phyloP scores from a whole-genome alignment of 208 protist species.

The Herpetomonas samuelpessoai region DNA sequence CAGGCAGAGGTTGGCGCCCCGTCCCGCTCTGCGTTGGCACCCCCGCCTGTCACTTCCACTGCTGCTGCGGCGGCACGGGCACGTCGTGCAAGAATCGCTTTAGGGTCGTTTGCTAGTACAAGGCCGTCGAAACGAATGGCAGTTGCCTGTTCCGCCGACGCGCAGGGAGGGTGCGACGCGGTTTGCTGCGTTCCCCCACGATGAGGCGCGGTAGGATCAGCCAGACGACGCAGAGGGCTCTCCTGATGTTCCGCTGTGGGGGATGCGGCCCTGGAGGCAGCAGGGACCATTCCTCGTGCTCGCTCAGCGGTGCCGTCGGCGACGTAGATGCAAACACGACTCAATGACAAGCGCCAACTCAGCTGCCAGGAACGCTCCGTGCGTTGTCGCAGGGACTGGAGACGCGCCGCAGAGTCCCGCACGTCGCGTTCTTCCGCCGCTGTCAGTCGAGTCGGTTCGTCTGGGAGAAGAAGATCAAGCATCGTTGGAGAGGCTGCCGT shows the following conservation, averaged over 20 bases:
- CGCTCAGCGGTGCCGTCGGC: slow-evolving; percentile 13
- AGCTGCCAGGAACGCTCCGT: slow-evolving; percentile 25
- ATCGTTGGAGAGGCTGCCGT: no score
- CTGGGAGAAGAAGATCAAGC: no score
- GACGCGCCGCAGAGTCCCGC: slow-evolving; percentile 5
- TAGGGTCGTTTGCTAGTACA: background rate
- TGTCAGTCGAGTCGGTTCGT: background rate
- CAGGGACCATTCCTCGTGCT: no score
- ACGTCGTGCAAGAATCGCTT: background rate
- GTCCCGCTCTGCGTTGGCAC: background rate
- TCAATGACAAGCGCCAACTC: slow-evolving; percentile 23
- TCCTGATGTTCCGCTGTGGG: background rate
- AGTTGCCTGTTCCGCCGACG: slow-evolving; percentile 7
- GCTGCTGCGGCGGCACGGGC: background rate
- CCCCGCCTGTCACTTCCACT: background rate
- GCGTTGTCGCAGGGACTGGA: slow-evolving; percentile 15
- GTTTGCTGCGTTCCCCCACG: no score
- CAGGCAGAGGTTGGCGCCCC: background rate
- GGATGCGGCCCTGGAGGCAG: no score
- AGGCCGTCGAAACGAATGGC: slow-evolving; percentile 1
- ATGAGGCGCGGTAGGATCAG: no score
- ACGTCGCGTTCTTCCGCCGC: slow-evolving; percentile 11
- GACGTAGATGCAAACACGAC: slow-evolving; percentile 18
- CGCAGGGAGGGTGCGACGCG: no score
- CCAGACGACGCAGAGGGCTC: background rate